phyloP scores from a whole-genome alignment of 495 filamentous ascomycete species.

The Rhypophila decipiens region DNA sequence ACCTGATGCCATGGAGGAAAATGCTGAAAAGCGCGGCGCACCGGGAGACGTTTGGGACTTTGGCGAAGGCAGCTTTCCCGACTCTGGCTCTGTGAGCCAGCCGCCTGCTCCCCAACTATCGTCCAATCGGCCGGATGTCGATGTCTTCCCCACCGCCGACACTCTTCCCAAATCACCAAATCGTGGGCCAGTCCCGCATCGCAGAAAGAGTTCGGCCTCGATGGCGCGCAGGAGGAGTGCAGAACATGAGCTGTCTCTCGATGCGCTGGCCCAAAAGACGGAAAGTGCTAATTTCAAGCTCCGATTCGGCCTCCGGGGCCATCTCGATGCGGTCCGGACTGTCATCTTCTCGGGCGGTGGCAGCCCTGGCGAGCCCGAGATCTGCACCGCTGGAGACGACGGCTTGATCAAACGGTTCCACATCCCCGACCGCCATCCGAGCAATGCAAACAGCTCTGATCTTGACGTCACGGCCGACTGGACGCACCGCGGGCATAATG shows the following conservation, averaged over 20 bases:
- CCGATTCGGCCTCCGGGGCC: conserved; percentile 82
- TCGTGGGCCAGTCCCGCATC: conserved; percentile 62
- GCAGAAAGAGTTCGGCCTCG: conserved; percentile 73
- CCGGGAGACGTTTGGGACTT: conserved; percentile 82
- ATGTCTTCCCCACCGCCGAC: conserved; percentile 79
- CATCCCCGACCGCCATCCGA: conserved; percentile 62
- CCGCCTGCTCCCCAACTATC: conserved; percentile 33
- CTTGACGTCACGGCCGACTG: conserved; percentile 90
- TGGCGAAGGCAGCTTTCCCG: conserved; percentile 58
- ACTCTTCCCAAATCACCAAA: conserved; percentile 74
- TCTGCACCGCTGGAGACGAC: conserved; percentile 94
- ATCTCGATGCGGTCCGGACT: conserved; percentile 86
- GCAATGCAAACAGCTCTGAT: conserved; percentile 53
- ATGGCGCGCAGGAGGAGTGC: conserved; percentile 49
- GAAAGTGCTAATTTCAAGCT: conserved; percentile 79
- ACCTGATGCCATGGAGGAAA: conserved; percentile 30
- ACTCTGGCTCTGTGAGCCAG: conserved; percentile 34
- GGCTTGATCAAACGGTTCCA: conserved; percentile 95
- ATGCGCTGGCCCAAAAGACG: conserved; percentile 38
- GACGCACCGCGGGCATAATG: conserved; percentile 86
- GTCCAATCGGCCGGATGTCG: conserved; percentile 66
- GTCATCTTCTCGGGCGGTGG: conserved; percentile 96
- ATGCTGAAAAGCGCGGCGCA: conserved; percentile 23
- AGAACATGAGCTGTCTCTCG: conserved; percentile 47
- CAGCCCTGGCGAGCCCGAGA: conserved; percentile 88